Evolutionary conservation across 2,329 filamentous ascomycete genomes (phyloP), one percentile per base, ranked within the genome.

Genomic region (Kalmusia sp.): DNA sequence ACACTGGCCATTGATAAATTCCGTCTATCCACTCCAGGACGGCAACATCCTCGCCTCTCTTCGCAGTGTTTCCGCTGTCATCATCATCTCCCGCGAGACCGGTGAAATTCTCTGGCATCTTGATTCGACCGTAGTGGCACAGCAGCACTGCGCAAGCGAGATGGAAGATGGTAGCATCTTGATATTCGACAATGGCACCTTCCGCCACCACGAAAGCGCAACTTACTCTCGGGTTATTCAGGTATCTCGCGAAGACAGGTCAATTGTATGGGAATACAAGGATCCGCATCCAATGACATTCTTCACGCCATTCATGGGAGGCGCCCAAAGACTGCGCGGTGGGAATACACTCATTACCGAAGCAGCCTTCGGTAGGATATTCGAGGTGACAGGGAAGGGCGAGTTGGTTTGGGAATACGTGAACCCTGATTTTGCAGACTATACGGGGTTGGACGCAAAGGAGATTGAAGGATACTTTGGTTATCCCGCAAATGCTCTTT

Each of bases 251-350:
- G 54, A 56, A 6, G 74, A 70, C 14, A 78, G 78, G 44, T 44
- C 75, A 35, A 73, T 80, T 17, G 64, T 75, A 2, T 80, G 78
- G 78, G 70, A 80, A 48, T 79, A 80, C 43, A 67, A 65, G 7
- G 78, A 80, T 51, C 61, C 68, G 2, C 68, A 72, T 34, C 71
- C 72, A 5, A 62, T 77, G 46, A 70, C 67, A 5, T 77, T 79
- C 58, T 80, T 79, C 62, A 79, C 75, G 1, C 77, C 77, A 0
- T 80, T 80, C 47, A 80, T 80, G 78, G 78, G 78, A 17, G 73
- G 74, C 43, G 78, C 77, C 6, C 77, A 80, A 58, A 62, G 73
- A 12, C 55, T 80, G 14, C 35, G 31, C 8, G 76, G 75, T 45
- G 76, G 77, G 7, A 80, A 80, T 55, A 77, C 77, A 0, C 48